Evolutionary conservation across 1,284 basidiomycete species (phyloP).

Genomic region (Naganishia albida): DNA sequence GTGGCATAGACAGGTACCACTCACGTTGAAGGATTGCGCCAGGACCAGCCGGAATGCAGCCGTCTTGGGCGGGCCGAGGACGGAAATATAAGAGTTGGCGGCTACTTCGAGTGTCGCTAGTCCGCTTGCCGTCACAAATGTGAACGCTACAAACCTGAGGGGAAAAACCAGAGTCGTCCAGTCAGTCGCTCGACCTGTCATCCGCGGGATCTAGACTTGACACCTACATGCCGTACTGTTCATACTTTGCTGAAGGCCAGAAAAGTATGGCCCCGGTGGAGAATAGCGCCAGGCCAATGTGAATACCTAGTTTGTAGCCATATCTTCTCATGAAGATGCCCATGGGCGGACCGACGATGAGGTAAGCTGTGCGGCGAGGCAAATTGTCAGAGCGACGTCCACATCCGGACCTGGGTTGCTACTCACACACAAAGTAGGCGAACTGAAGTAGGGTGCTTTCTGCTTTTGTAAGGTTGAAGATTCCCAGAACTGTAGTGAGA

Average conservation of each 20-base stretch:
- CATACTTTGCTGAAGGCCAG: constrained; percentile 43
- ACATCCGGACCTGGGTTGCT: background rate
- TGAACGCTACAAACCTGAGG: constrained; percentile 38
- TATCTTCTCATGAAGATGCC: constrained; percentile 43
- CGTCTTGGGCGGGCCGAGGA: constrained; percentile 41
- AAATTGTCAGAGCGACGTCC: background rate
- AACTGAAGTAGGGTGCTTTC: constrained; percentile 46
- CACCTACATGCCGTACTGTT: constrained; percentile 36
- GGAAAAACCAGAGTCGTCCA: no score
- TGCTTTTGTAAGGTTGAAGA: constrained; percentile 36
- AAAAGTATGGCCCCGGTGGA: constrained; percentile 34
- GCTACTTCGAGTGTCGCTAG: constrained; percentile 45
- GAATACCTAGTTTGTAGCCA: constrained; percentile 47
- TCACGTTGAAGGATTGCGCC: constrained; percentile 42
- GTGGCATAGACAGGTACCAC: background rate
- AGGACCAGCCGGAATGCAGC: constrained; percentile 43
- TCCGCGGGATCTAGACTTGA: background rate
- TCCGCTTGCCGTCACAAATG: constrained; percentile 42
- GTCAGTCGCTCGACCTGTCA: no score
- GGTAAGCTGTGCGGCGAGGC: constrained; percentile 30
- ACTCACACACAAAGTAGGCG: constrained; percentile 40
- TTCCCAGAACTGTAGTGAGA: constrained; percentile 20
- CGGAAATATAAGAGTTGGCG: constrained; percentile 44
- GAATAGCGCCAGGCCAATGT: constrained; percentile 41
- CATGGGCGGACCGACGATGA: constrained; percentile 42